Evolutionary conservation across 129 eudicot species (phyloP).

Genomic region (Scalesia atractyloides): DNA sequence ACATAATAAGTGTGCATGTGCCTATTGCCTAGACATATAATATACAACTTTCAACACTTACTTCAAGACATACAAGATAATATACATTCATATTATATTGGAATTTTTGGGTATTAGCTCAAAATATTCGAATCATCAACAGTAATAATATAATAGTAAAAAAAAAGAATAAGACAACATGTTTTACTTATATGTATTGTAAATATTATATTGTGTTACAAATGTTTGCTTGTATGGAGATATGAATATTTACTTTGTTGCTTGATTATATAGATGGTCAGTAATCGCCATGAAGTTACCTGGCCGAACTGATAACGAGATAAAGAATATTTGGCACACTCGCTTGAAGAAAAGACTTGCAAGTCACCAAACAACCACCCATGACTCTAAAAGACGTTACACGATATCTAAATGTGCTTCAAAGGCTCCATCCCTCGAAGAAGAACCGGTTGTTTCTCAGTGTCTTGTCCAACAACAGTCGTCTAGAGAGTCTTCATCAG

Average conservation of each 20-base stretch:
- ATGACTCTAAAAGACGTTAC: slow-evolving; percentile 29
- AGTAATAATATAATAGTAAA: neutral
- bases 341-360: slow-evolving; percentile 63
- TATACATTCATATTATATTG: neutral
- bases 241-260: neutral
- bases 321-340: slow-evolving; percentile 85
- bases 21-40: slow-evolving; percentile 17
- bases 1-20: slow-evolving; percentile 21
- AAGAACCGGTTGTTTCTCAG: neutral
- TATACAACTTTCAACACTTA: neutral
- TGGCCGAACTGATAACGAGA: slow-evolving; percentile 81
- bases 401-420: slow-evolving; percentile 21
- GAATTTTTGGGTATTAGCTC: slow-evolving; percentile 17
- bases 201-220: neutral
- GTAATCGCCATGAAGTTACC: slow-evolving; percentile 71
- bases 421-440: neutral
- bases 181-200: neutral
- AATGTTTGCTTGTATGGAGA: neutral
- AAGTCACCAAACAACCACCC: slow-evolving; percentile 27
- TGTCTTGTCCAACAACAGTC: slow-evolving; percentile 25
- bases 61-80: slow-evolving; percentile 15
- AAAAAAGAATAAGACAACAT: neutral
- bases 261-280: slow-evolving; percentile 59
- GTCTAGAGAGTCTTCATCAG: slow-evolving; percentile 60
- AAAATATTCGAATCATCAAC: slow-evolving; percentile 18